Evolutionary conservation across 768 basidiomycete genomes (phyloP).

Genomic region (Suillus subalutaceus): DNA sequence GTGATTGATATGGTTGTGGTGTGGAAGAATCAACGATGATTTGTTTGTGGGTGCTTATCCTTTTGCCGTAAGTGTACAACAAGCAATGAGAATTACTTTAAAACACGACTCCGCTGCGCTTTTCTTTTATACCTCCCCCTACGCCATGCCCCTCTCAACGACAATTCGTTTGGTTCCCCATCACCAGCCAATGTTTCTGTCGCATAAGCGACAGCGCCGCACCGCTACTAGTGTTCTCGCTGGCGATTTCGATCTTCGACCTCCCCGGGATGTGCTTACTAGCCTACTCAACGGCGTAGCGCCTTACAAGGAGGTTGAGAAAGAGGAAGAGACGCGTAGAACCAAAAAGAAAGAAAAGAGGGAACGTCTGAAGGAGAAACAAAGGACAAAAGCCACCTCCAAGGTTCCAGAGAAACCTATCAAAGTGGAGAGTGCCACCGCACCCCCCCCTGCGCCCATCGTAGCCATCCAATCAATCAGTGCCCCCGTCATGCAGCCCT

Average conservation of each 20-base stretch:
- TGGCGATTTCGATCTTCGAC: conserved; percentile 70
- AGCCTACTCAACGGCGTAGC: conserved; percentile 77
- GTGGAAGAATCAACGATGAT: conserved; percentile 29
- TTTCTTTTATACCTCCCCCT: conserved; percentile 21
- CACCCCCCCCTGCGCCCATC: conserved; percentile 20
- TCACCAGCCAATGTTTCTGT: conserved; percentile 18
- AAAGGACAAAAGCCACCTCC: conserved; percentile 40
- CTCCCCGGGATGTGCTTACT: conserved; percentile 75
- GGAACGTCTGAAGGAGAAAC: conserved; percentile 54
- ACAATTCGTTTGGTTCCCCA: conserved; percentile 28
- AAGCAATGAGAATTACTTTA: conserved; percentile 35
- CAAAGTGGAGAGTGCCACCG: conserved; percentile 22
- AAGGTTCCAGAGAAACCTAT: conserved; percentile 38
- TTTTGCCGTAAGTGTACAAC: conserved; percentile 40
- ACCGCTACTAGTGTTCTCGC: conserved; percentile 78
- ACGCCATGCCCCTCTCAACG: conserved; percentile 12
- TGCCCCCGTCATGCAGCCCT: conserved; percentile 38
- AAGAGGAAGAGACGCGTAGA: conserved; percentile 57
- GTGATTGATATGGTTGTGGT: conserved; percentile 21
- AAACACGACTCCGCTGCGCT: conserved; percentile 38
- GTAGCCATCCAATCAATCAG: conserved; percentile 29
- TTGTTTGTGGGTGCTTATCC: conserved; percentile 41
- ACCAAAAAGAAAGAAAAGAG: conserved; percentile 52
- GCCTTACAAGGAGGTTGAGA: conserved; percentile 64
- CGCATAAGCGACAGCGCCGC: conserved; percentile 48